These are phyloP conservation scores for Cryoendolithus antarcticus DNA, from an alignment of 2,329 filamentous ascomycete genomes.

Conservation along the genomic window DNA sequence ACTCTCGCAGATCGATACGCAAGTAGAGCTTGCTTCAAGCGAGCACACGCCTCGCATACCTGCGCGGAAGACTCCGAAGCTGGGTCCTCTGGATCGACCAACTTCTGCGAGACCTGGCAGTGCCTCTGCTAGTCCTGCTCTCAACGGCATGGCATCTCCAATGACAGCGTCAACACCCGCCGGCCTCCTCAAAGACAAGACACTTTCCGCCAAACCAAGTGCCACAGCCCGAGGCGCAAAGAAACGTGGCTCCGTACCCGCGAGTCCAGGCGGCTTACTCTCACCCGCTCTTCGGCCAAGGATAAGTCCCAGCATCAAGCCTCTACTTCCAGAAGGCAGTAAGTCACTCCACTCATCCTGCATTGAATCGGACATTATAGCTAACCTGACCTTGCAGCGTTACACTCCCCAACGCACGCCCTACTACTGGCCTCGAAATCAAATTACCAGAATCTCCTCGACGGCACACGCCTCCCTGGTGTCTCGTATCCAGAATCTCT, in stretches of 20 bases:
- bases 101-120: slow-evolving; percentile 25
- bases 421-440: slow-evolving; percentile 83
- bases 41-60: slow-evolving; percentile 47
- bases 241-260: slow-evolving; percentile 50
- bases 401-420: slow-evolving; percentile 49
- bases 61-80: slow-evolving; percentile 55
- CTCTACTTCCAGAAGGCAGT: slow-evolving; percentile 63
- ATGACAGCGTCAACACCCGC: slow-evolving; percentile 33
- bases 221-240: slow-evolving; percentile 34
- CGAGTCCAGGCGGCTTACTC: slow-evolving; percentile 56
- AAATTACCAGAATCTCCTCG: slow-evolving; percentile 94
- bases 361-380: neutral
- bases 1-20: slow-evolving; percentile 43
- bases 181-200: slow-evolving; percentile 17
- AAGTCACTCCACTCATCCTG: slow-evolving; percentile 20
- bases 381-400: slow-evolving; percentile 22
- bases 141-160: slow-evolving; percentile 22
- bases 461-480: slow-evolving; percentile 81
- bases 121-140: slow-evolving; percentile 39
- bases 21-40: slow-evolving; percentile 18
- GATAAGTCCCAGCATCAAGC: slow-evolving; percentile 92
- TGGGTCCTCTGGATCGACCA: slow-evolving; percentile 44
- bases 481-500: slow-evolving; percentile 66
- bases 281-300: slow-evolving; percentile 78
- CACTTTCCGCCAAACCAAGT: slow-evolving; percentile 32